Evolutionary conservation across 1,284 basidiomycete species (phyloP).

Genomic region (Mycena citricolor): DNA sequence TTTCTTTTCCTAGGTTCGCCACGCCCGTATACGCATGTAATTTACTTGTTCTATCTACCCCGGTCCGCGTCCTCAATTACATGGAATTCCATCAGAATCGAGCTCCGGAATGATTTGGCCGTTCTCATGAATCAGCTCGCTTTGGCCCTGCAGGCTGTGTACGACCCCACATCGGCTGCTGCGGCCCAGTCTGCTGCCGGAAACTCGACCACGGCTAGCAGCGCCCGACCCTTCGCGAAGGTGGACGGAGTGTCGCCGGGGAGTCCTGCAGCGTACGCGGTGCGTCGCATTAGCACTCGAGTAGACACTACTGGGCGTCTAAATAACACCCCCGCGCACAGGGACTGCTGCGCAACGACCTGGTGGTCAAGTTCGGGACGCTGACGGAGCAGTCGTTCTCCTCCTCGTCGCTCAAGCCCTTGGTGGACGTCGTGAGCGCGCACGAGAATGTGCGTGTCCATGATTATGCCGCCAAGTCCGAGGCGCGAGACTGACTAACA

Average conservation of each 20-base stretch:
- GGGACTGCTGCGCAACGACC: constrained; percentile 72
- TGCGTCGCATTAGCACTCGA: constrained; percentile 42
- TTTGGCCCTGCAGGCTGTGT: constrained; percentile 65
- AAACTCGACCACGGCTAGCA: constrained; percentile 10
- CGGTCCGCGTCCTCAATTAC: too few species aligned
- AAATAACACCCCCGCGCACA: constrained; percentile 30
- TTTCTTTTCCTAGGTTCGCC: constrained; percentile 50
- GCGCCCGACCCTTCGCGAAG: constrained; percentile 62
- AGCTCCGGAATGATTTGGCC: constrained; percentile 76
- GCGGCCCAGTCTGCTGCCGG: constrained; percentile 16
- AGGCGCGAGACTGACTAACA: too few species aligned
- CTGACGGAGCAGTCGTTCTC: constrained; percentile 56
- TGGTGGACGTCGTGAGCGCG: constrained; percentile 68
- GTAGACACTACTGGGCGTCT: constrained; percentile 8
- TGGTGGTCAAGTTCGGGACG: constrained; percentile 71
- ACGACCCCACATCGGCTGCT: constrained; percentile 45
- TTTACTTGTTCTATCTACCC: too few species aligned
- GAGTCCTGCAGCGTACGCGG: constrained; percentile 79
- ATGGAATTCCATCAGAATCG: too few species aligned
- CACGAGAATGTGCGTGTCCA: constrained; percentile 72
- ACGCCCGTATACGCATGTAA: constrained; percentile 72
- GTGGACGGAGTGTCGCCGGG: constrained; percentile 76
- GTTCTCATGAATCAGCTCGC: constrained; percentile 67
- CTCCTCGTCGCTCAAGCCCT: constrained; percentile 56
- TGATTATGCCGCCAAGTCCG: not conserved